Evolutionary conservation across 768 basidiomycete genomes (phyloP), one percentile per base, ranked within the genome.

Genomic region (Podaxis sp.): DNA sequence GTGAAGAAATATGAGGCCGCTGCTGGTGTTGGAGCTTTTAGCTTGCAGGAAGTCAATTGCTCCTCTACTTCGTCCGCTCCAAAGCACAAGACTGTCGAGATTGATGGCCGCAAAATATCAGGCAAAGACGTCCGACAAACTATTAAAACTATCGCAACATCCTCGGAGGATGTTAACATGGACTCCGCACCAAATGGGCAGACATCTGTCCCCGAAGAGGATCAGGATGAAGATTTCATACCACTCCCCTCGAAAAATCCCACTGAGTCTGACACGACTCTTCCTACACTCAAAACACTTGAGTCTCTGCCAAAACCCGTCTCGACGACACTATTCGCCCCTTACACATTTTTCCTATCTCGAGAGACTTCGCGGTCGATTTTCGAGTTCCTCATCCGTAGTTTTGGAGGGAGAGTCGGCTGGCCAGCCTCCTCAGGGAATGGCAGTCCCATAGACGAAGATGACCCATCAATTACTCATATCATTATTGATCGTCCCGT

Each of bases 321-420:
- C 21, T 75, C 82, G 11, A 76, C 82, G n/a, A 79, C 79, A 48
- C 77, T 98, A 37, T 96, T 98, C 73, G 77, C 88, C 0, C 85
- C 90, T 3, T 97, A 88, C 74, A 90, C 88, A 2, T 93, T 99
- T 79, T 98, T 88, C 79, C 78, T 99, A 50, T 98, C 96, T 6
- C 85, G 96, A 64, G 96, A 98, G 76, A 91, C 89, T 0, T 90
- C 97, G 1, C 84, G 95, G 16, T 80, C 90, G 16, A 88, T 97
- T 61, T 94, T 98, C 75, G 97, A 98, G 73, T 98, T 99, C 73
- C 76, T 96, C 63, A 82, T 98, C 46, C 89, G 93, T 18, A 88
- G 91, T 13, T 94, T 94, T 72, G 96, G 95, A 47, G 97, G 95
- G 23, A 85, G 86, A 50, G 87, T 97, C 66, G 93, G 96, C 46